Conservation (phyloP, 2,329 filamentous ascomycete genomes). For the Fusarium beomiforme region DNA sequence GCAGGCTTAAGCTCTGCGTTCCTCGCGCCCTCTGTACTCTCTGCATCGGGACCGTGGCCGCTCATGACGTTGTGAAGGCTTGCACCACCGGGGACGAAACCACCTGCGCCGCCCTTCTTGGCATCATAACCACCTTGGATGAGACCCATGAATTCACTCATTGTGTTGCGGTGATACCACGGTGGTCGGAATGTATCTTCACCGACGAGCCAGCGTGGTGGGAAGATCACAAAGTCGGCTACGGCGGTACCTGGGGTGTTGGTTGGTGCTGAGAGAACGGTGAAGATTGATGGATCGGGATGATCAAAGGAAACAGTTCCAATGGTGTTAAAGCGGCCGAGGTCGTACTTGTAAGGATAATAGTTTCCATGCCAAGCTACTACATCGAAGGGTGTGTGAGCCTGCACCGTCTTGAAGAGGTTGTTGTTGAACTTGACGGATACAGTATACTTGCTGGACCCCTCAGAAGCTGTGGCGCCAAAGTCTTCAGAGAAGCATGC, state of each 20-base stretch:
- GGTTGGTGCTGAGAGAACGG: constrained; percentile 73
- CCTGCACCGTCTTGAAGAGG: constrained; percentile 72
- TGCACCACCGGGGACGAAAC: constrained; percentile 68
- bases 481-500: constrained; percentile 74
- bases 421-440: constrained; percentile 73
- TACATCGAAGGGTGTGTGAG: constrained; percentile 80
- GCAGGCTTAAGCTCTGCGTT: constrained; percentile 63
- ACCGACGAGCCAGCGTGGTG: constrained; percentile 75
- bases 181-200: constrained; percentile 77
- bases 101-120: constrained; percentile 62
- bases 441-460: constrained; percentile 56
- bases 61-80: constrained; percentile 77
- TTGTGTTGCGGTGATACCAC: constrained; percentile 77
- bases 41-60: constrained; percentile 70
- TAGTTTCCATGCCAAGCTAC: constrained; percentile 86
- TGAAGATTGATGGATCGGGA: constrained; percentile 82
- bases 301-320: constrained; percentile 80
- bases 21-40: constrained; percentile 65
- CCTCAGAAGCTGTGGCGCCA: constrained; percentile 52
- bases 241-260: constrained; percentile 69
- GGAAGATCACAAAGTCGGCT: constrained; percentile 79
- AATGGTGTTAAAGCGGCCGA: constrained; percentile 79
- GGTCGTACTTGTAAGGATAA: constrained; percentile 84
- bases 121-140: constrained; percentile 70
- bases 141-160: constrained; percentile 72